Conservation (phyloP, 495 filamentous ascomycete genomes). For the Thermochaetoides thermophila region DNA sequence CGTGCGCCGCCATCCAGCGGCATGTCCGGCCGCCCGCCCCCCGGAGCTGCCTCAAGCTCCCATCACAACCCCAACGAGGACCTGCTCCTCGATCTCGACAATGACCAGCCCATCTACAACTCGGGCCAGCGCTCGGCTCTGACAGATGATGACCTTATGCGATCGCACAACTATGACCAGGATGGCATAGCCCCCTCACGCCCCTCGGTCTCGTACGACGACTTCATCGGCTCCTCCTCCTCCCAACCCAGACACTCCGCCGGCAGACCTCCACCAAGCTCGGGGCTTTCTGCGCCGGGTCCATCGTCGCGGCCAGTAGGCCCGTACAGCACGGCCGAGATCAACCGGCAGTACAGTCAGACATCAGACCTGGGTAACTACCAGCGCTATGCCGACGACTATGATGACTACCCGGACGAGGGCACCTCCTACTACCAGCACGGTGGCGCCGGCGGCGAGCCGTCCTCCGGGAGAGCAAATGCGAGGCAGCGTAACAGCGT, state of each 20-base stretch:
- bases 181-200: slow-evolving; percentile 44
- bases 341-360: slow-evolving; percentile 55
- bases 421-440: slow-evolving; percentile 53
- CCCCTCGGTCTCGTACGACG: slow-evolving; percentile 85
- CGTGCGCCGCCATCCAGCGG: no score
- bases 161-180: slow-evolving; percentile 52
- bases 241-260: slow-evolving; percentile 22
- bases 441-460: slow-evolving; percentile 34
- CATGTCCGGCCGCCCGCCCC: slow-evolving; percentile 56
- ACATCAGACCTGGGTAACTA: slow-evolving; percentile 74
- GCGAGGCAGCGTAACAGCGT: slow-evolving; percentile 73
- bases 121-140: slow-evolving; percentile 54
- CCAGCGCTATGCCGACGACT: slow-evolving; percentile 76
- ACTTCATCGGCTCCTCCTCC: slow-evolving; percentile 59
- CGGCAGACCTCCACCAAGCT: slow-evolving; percentile 29
- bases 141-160: slow-evolving; percentile 63
- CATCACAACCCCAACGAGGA: slow-evolving; percentile 38
- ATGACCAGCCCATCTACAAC: slow-evolving; percentile 54
- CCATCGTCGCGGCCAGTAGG: slow-evolving; percentile 27
- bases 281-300: no score
- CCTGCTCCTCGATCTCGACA: slow-evolving; percentile 61
- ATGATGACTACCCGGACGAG: slow-evolving; percentile 62
- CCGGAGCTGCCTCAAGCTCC: slow-evolving; percentile 42
- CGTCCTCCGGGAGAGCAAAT: slow-evolving; percentile 30
- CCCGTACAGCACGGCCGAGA: slow-evolving; percentile 38